These are phyloP conservation scores for Annona cherimola DNA, from an alignment of 164 flowering plant species.

Conservation along the genomic window DNA sequence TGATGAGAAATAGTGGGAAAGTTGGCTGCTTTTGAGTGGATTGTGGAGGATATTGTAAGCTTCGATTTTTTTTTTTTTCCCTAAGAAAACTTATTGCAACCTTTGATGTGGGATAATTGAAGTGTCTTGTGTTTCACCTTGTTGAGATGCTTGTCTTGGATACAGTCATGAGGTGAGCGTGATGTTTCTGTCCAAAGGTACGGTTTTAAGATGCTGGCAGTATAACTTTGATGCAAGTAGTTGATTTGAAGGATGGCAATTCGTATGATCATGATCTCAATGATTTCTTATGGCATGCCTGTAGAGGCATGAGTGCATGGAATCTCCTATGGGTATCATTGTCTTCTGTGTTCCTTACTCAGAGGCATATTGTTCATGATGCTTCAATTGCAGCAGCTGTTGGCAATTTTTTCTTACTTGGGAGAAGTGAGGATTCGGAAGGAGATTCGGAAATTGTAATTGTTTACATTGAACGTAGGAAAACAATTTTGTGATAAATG, in stretches of 20 bases:
- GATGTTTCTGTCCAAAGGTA: neutral
- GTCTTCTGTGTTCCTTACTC: too few species aligned
- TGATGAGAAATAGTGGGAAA: neutral
- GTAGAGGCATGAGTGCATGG: neutral
- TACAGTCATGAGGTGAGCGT: neutral
- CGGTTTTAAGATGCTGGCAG: neutral
- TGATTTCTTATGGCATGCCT: neutral
- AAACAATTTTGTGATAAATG: too few species aligned
- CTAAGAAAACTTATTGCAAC: too few species aligned
- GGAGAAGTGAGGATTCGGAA: too few species aligned
- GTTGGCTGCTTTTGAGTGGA: neutral
- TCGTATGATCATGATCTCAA: neutral
- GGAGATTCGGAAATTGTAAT: too few species aligned
- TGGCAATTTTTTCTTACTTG: too few species aligned
- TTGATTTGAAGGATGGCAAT: neutral
- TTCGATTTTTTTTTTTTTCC: too few species aligned
- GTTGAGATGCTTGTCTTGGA: neutral
- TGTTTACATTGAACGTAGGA: too few species aligned
- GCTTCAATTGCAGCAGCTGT: too few species aligned
- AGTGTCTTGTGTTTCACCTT: neutral
- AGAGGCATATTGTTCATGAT: too few species aligned
- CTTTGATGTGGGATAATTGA: neutral
- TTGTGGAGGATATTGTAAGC: too few species aligned
- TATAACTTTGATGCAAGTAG: too few species aligned
- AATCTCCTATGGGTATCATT: neutral